Conservation (phyloP, 192 early-diverging fungal species). For the Phlyctochytrium planicorne region DNA sequence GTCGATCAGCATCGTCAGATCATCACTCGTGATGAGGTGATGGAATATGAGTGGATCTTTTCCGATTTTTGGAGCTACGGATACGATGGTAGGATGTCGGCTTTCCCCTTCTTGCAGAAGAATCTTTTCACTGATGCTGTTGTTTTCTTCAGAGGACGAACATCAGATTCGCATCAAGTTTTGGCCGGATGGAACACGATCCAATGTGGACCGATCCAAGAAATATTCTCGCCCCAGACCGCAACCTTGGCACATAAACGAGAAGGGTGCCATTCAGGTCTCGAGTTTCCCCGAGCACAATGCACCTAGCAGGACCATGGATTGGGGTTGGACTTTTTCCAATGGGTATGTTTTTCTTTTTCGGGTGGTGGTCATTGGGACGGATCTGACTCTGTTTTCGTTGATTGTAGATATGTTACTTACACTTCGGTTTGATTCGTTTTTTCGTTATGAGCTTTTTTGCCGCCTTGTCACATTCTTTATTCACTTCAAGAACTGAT, state of each 20-base stretch:
- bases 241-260: neutral
- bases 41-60: constrained; percentile 15
- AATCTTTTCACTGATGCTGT: too few relatives aligned
- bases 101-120: too few relatives aligned
- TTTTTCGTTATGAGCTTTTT: neutral
- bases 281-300: neutral
- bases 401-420: neutral
- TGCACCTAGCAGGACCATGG: neutral
- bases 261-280: neutral
- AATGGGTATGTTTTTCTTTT: neutral
- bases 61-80: neutral
- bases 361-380: neutral
- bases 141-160: neutral
- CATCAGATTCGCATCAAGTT: neutral
- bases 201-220: neutral
- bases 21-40: constrained; percentile 17
- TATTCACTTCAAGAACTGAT: too few relatives aligned
- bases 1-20: neutral
- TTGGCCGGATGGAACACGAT: constrained; percentile 2
- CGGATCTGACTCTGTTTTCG: neutral
- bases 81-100: too few relatives aligned
- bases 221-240: neutral
- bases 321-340: neutral
- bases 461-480: too few relatives aligned
- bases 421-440: neutral